Conservation (phyloP, 768 basidiomycete genomes). For the Auriculariales sp. region DNA sequence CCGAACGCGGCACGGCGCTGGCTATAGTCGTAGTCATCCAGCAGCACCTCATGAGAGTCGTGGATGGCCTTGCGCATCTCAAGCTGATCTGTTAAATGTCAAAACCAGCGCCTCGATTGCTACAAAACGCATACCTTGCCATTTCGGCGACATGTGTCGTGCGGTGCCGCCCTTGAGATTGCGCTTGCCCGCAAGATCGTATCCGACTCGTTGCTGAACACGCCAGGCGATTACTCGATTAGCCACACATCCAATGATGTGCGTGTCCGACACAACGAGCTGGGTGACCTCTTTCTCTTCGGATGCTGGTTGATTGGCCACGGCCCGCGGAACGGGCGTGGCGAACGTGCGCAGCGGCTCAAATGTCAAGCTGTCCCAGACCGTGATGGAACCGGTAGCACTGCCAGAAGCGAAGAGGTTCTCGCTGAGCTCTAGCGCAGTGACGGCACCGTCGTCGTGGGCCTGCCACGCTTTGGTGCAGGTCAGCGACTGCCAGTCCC, state of each 20-base stretch:
- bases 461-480: slow-evolving; percentile 17
- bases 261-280: slow-evolving; percentile 40
- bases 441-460: slow-evolving; percentile 47
- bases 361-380: slow-evolving; percentile 57
- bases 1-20: slow-evolving; percentile 19
- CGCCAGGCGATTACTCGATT: slow-evolving; percentile 55
- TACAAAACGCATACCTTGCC: slow-evolving; percentile 20
- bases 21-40: slow-evolving; percentile 36
- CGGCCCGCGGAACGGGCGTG: slow-evolving; percentile 21
- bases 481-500: slow-evolving; percentile 27
- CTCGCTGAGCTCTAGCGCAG: slow-evolving; percentile 47
- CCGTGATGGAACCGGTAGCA: slow-evolving; percentile 36
- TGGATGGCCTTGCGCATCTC: slow-evolving; percentile 48
- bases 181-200: not conserved
- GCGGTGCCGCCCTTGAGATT: slow-evolving; percentile 12
- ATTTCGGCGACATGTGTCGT: slow-evolving; percentile 16
- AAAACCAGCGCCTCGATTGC: not conserved
- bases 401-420: slow-evolving; percentile 50
- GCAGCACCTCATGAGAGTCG: slow-evolving; percentile 30
- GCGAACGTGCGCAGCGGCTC: slow-evolving; percentile 39
- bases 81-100: slow-evolving; percentile 32
- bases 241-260: slow-evolving; percentile 45
- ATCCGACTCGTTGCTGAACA: slow-evolving; percentile 23
- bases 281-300: slow-evolving; percentile 34
- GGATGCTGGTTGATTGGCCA: slow-evolving; percentile 17